Conservation (phyloP, 1,284 basidiomycete species). For the Athelia sp. region DNA sequence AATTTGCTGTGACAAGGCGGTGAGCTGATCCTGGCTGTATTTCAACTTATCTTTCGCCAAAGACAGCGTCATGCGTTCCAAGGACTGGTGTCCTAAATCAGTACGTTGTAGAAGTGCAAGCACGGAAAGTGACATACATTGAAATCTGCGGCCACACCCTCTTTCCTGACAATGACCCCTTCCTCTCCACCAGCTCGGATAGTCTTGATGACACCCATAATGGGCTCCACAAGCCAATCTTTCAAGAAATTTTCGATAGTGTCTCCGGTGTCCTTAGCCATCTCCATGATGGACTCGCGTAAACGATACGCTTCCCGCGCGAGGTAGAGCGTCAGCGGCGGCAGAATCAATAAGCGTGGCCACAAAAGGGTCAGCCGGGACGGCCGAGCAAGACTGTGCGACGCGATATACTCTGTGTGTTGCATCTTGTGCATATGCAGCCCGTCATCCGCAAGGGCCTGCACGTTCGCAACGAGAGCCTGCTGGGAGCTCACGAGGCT, state of each 20-base stretch:
- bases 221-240: conserved; percentile 86
- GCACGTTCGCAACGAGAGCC: conserved; percentile 8
- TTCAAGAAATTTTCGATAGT: conserved; percentile 75
- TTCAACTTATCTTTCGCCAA: conserved; percentile 79
- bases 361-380: conserved; percentile 55
- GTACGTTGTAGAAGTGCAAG: background rate
- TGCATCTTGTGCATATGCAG: conserved; percentile 23
- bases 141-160: conserved; percentile 77
- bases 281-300: conserved; percentile 44
- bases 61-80: conserved; percentile 90
- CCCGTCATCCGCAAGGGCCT: conserved; percentile 15
- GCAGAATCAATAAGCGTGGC: conserved; percentile 64
- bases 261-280: conserved; percentile 60
- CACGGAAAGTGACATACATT: conserved; percentile 49
- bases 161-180: conserved; percentile 69
- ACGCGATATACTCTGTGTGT: conserved; percentile 27
- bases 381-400: conserved; percentile 46
- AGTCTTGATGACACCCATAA: conserved; percentile 81
- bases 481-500: conserved; percentile 3
- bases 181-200: conserved; percentile 74
- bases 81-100: conserved; percentile 45
- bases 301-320: conserved; percentile 45
- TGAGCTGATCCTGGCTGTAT: conserved; percentile 59
- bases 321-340: conserved; percentile 52
- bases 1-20: conserved; percentile 62